Percentiles rank a stretch among this genome's conserved stretches.
Conservation (phyloP, 1,139 yeast species). For the Taiozyma sp. region DNA sequence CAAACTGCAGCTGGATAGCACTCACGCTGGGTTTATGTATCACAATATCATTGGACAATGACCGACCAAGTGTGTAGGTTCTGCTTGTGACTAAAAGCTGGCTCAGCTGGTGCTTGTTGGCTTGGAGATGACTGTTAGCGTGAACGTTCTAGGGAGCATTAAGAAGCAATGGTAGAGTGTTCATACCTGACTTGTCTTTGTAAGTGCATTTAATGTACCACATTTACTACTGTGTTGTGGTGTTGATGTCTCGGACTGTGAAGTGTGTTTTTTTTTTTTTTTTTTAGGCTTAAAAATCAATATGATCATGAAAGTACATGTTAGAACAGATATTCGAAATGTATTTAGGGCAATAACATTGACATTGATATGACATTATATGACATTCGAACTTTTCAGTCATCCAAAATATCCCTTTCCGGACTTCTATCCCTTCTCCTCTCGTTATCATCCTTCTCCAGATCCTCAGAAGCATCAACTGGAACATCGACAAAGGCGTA, state of each 20-base stretch:
- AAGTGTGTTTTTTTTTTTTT: neutral
- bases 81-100: constrained; percentile 4
- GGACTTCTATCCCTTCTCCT: constrained; percentile 4
- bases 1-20: constrained; percentile 7
- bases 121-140: neutral
- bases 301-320: neutral
- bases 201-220: constrained; percentile 8
- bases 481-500: constrained; percentile 33
- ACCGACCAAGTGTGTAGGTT: constrained; percentile 7
- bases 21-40: constrained; percentile 8
- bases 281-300: neutral
- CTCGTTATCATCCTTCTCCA: neutral
- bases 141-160: neutral
- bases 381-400: neutral
- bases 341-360: neutral
- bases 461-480: too few relatives aligned
- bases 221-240: neutral
- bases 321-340: too few relatives aligned
- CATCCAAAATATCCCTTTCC: neutral
- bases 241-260: neutral
- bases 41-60: constrained; percentile 1
- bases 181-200: constrained; percentile 1
- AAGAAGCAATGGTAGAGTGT: neutral
- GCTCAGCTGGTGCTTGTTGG: neutral
- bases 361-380: too few relatives aligned